Conservation (phyloP, 208 protist genomes). For the Novymonas esmeraldas region DNA sequence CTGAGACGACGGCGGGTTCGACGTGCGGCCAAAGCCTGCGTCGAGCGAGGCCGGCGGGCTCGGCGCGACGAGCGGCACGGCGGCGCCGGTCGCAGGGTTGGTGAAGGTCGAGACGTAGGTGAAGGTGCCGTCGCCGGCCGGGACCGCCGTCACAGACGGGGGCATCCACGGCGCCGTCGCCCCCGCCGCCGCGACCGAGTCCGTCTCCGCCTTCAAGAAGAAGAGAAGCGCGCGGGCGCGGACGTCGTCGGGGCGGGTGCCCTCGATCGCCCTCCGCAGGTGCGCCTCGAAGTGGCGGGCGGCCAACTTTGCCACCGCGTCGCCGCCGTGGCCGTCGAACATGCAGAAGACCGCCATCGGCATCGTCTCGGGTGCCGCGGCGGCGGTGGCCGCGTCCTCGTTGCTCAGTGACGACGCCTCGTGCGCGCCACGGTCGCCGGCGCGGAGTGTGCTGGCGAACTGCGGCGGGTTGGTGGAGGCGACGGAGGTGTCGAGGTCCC, state of each 20-base stretch:
- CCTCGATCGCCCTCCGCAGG: slow-evolving; percentile 54
- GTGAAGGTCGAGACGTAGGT: background rate
- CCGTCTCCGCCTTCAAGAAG: slow-evolving; percentile 52
- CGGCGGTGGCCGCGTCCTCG: background rate
- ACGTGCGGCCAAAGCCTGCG: background rate
- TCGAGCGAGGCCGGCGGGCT: background rate
- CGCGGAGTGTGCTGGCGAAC: background rate
- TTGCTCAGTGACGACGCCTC: background rate
- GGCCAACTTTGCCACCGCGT: slow-evolving; percentile 73
- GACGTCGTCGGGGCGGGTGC: slow-evolving; percentile 30
- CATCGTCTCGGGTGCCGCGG: slow-evolving; percentile 33
- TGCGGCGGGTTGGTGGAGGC: background rate
- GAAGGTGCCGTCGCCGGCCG: slow-evolving; percentile 8
- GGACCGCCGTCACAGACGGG: slow-evolving; percentile 14
- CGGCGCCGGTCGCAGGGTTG: background rate
- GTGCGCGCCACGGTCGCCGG: background rate
- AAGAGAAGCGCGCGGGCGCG: slow-evolving; percentile 59
- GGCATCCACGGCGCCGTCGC: slow-evolving; percentile 5
- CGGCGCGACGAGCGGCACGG: background rate
- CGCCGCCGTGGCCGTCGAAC: slow-evolving; percentile 86
- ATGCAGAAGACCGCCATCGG: slow-evolving; percentile 82
- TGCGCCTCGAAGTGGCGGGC: slow-evolving; percentile 65
- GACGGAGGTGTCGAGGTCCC: background rate
- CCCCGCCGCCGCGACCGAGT: slow-evolving; percentile 6
- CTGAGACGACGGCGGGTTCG: background rate